Base-by-base conservation (phyloP, 371 early-diverging fungal species). In the Mucor mucedo region DNA sequence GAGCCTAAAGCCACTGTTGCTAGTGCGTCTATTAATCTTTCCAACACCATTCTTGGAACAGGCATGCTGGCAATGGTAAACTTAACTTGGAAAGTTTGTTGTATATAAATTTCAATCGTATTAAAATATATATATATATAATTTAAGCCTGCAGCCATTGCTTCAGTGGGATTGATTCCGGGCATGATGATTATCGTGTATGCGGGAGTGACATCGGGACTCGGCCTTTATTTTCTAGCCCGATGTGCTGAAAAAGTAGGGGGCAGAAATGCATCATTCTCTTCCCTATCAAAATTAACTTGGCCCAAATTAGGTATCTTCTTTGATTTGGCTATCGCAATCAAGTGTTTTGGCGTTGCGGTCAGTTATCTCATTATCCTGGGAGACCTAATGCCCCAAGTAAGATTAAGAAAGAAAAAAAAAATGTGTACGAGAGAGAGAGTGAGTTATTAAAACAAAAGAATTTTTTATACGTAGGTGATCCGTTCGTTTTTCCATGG, bases 311-410 rank as follows among this genome's bases (percentile, higher is more conserved):
- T 96, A 4, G 93, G 93, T 5, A 78, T 96, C 16, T 86, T 90
- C 44, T 97, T 99, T 69, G 99, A 99, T 71, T 58, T 91, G 38
- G 98, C 99, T 39, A 98, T 99, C 68, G 99, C 99, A 38, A 81
- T 99, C 70, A 99, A 99, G 75, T 99, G 99, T 73, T 99, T 99
- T 84, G 99, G 99, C 30, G 99, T 99, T 2, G 90, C 95, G n/a
- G 84, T 96, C 38, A 96, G 98, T n/a, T 99, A 99, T 75, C 78
- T 99, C 47, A 93, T 99, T 54, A 97, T 99, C 63, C 87, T 95
- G 63, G 96, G 98, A 55, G 96, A 98, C 52, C 75, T 99, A 58
- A 92, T 98, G 88, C 94, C 95, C 1, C 86, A 89, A 68, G 91
- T 94, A 62, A n/a, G n/a, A n/a, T n/a, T n/a, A n/a, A n/a, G n/a